A percentile compares a stretch with the other conserved stretches of the same genome.
phyloP scores from a whole-genome alignment of 208 protist genomes.

The Crithidia brevicula region DNA sequence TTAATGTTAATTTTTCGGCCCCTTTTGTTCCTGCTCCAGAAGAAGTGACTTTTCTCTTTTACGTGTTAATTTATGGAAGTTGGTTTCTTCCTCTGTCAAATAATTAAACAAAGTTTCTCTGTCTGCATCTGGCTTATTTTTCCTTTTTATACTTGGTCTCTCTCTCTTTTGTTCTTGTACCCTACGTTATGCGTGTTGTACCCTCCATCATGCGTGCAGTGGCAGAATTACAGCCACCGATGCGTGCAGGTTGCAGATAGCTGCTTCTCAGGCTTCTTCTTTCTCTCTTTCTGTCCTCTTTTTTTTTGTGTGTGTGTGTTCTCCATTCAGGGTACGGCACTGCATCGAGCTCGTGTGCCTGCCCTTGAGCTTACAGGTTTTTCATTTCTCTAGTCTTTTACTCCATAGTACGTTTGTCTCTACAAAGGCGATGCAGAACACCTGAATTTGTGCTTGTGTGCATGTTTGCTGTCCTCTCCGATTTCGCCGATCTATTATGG shows the following conservation, averaged over 20 bases:
- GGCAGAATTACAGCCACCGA: too few relatives aligned
- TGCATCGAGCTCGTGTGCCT: background rate
- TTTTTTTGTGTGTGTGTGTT: conserved; percentile 12
- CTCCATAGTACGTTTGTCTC: background rate
- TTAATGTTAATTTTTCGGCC: background rate
- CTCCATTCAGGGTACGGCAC: background rate
- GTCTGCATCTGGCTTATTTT: too few relatives aligned
- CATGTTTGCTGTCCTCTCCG: too few relatives aligned
- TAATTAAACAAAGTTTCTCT: too few relatives aligned
- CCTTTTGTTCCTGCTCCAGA: background rate
- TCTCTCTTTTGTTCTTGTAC: background rate
- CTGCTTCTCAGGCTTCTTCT: background rate
- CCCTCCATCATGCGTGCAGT: too few relatives aligned
- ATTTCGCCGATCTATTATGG: too few relatives aligned
- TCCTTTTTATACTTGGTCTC: background rate
- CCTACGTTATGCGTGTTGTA: too few relatives aligned
- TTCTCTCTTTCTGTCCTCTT: conserved; percentile 12
- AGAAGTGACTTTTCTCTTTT: too few relatives aligned
- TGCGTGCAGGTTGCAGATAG: background rate
- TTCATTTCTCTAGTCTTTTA: background rate
- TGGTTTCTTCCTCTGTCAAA: too few relatives aligned
- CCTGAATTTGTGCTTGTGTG: conserved; percentile 2
- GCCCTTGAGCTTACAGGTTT: background rate
- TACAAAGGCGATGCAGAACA: too few relatives aligned
- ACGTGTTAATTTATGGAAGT: too few relatives aligned